Conservation (phyloP, 1,284 basidiomycete species). For the Moesziomyces sp. region DNA sequence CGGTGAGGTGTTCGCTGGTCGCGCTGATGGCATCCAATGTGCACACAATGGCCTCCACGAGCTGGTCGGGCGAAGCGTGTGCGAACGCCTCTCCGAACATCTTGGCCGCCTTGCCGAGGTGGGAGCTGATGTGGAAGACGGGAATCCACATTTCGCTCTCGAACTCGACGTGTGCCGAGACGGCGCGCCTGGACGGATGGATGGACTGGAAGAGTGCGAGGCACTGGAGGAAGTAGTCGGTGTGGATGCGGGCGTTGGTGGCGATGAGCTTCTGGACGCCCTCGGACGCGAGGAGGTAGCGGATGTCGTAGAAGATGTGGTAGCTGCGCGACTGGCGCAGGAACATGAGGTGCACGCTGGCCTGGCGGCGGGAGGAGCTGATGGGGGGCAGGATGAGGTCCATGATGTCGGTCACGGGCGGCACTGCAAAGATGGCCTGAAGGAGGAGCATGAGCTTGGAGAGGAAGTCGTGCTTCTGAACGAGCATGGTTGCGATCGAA, state of each 20-base stretch:
- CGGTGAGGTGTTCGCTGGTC: conserved; percentile 35
- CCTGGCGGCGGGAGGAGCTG: conserved; percentile 44
- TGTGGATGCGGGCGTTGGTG: conserved; percentile 19
- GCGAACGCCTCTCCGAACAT: conserved; percentile 62
- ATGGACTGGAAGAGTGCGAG: conserved; percentile 63
- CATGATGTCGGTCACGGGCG: conserved; percentile 25
- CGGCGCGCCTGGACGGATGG: conserved; percentile 59
- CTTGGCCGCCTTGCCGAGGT: conserved; percentile 60
- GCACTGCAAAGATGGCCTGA: conserved; percentile 60
- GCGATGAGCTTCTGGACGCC: conserved; percentile 62
- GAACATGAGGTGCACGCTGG: conserved; percentile 52
- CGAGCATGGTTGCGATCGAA: conserved; percentile 61
- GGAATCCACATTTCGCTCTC: conserved; percentile 66
- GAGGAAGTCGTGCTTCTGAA: conserved; percentile 50
- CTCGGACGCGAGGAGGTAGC: conserved; percentile 61
- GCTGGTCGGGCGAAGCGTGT: conserved; percentile 73
- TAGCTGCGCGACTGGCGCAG: conserved; percentile 58
- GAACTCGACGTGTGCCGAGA: conserved; percentile 64
- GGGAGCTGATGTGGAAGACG: conserved; percentile 63
- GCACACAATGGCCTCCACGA: conserved; percentile 77
- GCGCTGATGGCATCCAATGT: conserved; percentile 77
- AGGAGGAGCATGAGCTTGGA: conserved; percentile 57
- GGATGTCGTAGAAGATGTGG: conserved; percentile 65
- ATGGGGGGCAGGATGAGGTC: conserved; percentile 52
- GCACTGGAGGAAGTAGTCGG: conserved; percentile 55